Conservation (phyloP, 2,329 filamentous ascomycete species). For the Stagonosporopsis cucurbitacearum region DNA sequence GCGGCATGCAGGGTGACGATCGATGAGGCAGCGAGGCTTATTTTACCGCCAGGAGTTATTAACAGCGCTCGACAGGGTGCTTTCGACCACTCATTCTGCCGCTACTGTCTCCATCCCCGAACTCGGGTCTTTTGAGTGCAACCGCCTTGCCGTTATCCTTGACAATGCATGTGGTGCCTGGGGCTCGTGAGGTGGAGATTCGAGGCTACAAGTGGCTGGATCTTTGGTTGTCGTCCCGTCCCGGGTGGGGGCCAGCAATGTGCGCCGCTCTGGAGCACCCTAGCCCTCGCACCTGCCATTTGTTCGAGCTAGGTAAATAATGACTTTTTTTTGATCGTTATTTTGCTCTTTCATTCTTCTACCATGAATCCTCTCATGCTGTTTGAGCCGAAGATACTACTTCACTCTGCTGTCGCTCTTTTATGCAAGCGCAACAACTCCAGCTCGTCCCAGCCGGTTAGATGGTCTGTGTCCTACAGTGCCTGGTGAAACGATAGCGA, state of each 20-base stretch:
- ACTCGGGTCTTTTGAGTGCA: conserved; percentile 5
- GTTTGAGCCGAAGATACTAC: not conserved
- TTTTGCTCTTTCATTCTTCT: no score
- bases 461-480: not conserved
- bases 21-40: conserved; percentile 20
- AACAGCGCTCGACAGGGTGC: conserved; percentile 10
- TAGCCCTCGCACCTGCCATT: not conserved
- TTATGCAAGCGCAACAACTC: not conserved
- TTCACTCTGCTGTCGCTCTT: not conserved
- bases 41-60: conserved; percentile 22
- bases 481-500: conserved; percentile 8
- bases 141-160: conserved; percentile 10
- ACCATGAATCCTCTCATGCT: not conserved
- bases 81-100: conserved; percentile 13
- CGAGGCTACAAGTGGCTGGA: conserved; percentile 15
- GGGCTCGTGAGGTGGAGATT: conserved; percentile 4
- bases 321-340: no score
- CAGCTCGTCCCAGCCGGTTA: not conserved
- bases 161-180: conserved; percentile 8
- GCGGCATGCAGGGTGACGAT: conserved; percentile 15
- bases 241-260: conserved; percentile 9
- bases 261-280: conserved; percentile 2
- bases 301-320: conserved; percentile 1
- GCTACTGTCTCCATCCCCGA: conserved; percentile 12
- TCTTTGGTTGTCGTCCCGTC: conserved; percentile 7